Conservation (phyloP, 2,329 filamentous ascomycete species). For the Scedosporium apiospermum region DNA sequence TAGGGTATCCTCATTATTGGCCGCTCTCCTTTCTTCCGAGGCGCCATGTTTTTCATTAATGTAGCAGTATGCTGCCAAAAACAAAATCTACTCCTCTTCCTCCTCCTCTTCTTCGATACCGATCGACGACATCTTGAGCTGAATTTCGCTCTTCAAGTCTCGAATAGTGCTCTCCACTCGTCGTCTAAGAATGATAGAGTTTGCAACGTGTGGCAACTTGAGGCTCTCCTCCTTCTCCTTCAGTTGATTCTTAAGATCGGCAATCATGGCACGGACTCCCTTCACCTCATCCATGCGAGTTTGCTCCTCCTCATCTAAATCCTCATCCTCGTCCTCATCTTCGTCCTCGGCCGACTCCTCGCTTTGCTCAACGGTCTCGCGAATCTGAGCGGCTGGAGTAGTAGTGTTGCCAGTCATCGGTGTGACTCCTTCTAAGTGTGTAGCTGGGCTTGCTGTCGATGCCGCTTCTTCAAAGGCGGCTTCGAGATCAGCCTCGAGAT, state of each 20-base stretch:
- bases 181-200: conserved; percentile 38
- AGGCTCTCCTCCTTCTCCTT: conserved; percentile 26
- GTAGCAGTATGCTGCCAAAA: too few relatives aligned
- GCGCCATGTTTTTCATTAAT: too few relatives aligned
- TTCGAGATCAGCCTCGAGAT: conserved; percentile 47
- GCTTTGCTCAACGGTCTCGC: conserved; percentile 36
- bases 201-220: conserved; percentile 22
- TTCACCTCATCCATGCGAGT: conserved; percentile 40
- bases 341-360: conserved; percentile 37
- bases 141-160: conserved; percentile 33
- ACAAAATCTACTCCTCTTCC: conserved; percentile 3
- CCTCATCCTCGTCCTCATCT: conserved; percentile 42
- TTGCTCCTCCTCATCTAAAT: conserved; percentile 43
- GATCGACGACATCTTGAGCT: conserved; percentile 34
- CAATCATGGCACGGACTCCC: conserved; percentile 45
- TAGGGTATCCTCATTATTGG: too few relatives aligned
- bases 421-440: conserved; percentile 32
- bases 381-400: conserved; percentile 32
- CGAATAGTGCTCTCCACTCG: conserved; percentile 42
- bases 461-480: conserved; percentile 38
- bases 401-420: conserved; percentile 31
- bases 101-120: conserved; percentile 17
- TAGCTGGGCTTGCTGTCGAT: conserved; percentile 30
- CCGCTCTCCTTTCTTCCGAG: too few relatives aligned
- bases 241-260: conserved; percentile 42